Evolutionary conservation across 768 basidiomycete species (phyloP), one percentile per base, ranked within the genome.

Genomic region (Mycena crocata): DNA sequence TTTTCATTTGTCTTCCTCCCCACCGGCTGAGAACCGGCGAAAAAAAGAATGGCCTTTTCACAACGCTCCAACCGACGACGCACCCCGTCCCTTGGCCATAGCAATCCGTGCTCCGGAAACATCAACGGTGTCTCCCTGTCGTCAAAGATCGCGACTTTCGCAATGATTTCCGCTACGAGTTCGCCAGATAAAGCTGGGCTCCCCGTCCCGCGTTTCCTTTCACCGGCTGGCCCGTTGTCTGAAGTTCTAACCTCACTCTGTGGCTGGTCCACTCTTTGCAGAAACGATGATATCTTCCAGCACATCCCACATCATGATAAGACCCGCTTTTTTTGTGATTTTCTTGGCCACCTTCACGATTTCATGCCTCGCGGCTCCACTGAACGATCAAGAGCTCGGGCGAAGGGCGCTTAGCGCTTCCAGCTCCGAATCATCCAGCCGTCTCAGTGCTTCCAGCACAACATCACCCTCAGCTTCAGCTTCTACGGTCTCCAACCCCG

Each of bases 211-310:
- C 35, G 24, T 15, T 21, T 39, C 42, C 37, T 50, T 24, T n/a
- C 15, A 30, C 5, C 59, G 59, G 59, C 59, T 61, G 59, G 59
- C 39, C 61, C 61, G 44, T 37, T 55, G 32, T 44, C 12, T 32
- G 4, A 28, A 39, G 37, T 37, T 21, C 21, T 40, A 4, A 2
- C 19, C 35, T 37, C 8, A 37, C 12, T 42, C 58, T 45, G 61
- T 62, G 61, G 61, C 51, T 62, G 61, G 61, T 21, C 61, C 61
- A 62, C 52, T 40, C 35, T 57, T 28, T 48, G 10, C 28, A 58
- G 23, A 40, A 23, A 21, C 28, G 21, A 19, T 2, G 26, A 17
- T 5, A 10, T 10, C 4, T 42, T 26, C 48, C n/a, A n/a, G n/a
- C n/a, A n/a, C n/a, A n/a, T 15, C 35, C 21, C 13, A 31, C 2